Evolutionary conservation across 2,329 filamentous ascomycete genomes (phyloP).

Genomic region (Ilyonectria destructans): DNA sequence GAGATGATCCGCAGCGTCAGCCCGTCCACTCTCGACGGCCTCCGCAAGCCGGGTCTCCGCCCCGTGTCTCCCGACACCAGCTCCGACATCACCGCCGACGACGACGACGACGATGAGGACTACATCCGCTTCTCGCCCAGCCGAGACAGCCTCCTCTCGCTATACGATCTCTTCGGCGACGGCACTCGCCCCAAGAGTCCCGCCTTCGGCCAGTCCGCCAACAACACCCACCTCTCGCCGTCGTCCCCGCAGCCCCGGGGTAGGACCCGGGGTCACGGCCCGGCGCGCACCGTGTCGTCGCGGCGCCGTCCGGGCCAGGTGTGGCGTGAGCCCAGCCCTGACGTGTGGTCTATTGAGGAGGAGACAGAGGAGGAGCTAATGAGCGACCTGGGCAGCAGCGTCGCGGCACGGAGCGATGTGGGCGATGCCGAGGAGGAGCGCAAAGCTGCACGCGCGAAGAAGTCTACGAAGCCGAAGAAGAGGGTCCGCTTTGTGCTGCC

Average conservation of each 20-base stretch:
- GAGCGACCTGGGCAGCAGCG: conserved; percentile 59
- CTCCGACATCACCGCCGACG: conserved; percentile 63
- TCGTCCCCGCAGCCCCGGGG: conserved; percentile 52
- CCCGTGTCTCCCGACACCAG: conserved; percentile 47
- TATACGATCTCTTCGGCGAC: conserved; percentile 61
- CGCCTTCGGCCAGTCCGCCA: conserved; percentile 50
- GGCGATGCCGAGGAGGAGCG: conserved; percentile 47
- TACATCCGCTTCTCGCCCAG: conserved; percentile 66
- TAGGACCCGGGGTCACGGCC: conserved; percentile 51
- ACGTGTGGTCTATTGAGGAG: conserved; percentile 74
- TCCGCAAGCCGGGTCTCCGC: conserved; percentile 59
- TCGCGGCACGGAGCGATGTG: conserved; percentile 50
- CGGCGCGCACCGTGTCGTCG: conserved; percentile 47
- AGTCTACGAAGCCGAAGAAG: conserved; percentile 69
- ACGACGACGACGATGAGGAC: conserved; percentile 65
- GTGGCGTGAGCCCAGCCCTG: conserved; percentile 73
- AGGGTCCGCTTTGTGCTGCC: conserved; percentile 71
- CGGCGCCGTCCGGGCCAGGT: conserved; percentile 60
- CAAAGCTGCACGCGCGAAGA: conserved; percentile 43
- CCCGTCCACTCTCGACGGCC: conserved; percentile 69
- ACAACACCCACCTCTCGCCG: conserved; percentile 49
- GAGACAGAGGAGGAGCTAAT: conserved; percentile 70
- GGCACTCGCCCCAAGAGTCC: conserved; percentile 54
- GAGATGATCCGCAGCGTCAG: conserved; percentile 70
- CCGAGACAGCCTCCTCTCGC: conserved; percentile 59